A percentile compares a stretch with the other conserved stretches of the same genome.
These are phyloP conservation scores for Hirschfeldia incana DNA, from an alignment of 345 rosid species.

Conservation along the genomic window DNA sequence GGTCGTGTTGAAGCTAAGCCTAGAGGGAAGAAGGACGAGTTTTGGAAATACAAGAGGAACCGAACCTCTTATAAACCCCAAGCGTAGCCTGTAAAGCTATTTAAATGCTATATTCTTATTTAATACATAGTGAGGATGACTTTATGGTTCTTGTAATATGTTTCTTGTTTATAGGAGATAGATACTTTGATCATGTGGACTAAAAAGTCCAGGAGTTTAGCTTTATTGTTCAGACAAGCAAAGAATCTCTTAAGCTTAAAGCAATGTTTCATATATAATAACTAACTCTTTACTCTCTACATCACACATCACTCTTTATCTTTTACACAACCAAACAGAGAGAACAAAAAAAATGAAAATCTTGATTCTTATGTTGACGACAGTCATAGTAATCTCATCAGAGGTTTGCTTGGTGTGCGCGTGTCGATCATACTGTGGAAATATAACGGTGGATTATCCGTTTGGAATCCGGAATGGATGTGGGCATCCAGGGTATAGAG, in stretches of 20 bases:
- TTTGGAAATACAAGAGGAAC: slow-evolving; percentile 77
- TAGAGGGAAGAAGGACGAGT: slow-evolving; percentile 83
- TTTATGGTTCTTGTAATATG: not conserved
- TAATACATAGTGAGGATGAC: slow-evolving; percentile 1
- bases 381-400: slow-evolving; percentile 12
- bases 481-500: slow-evolving; percentile 87
- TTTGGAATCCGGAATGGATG: slow-evolving; percentile 73
- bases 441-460: slow-evolving; percentile 67
- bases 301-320: slow-evolving; percentile 22
- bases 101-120: slow-evolving; percentile 1
- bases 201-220: slow-evolving; percentile 20
- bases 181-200: slow-evolving; percentile 27
- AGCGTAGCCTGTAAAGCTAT: not conserved
- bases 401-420: slow-evolving; percentile 26
- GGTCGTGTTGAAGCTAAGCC: slow-evolving; percentile 59
- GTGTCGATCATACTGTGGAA: slow-evolving; percentile 84
- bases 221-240: slow-evolving; percentile 37
- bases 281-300: slow-evolving; percentile 20
- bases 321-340: not conserved
- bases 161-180: slow-evolving; percentile 11
- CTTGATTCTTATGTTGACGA: slow-evolving; percentile 15
- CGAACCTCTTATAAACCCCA: slow-evolving; percentile 34
- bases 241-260: slow-evolving; percentile 38
- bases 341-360: slow-evolving; percentile 15
- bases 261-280: slow-evolving; percentile 25